Percentiles rank a stretch among this genome's conserved stretches.
phyloP scores from a whole-genome alignment of 2,329 filamentous ascomycete genomes.

The Bipolaris oryzae region DNA sequence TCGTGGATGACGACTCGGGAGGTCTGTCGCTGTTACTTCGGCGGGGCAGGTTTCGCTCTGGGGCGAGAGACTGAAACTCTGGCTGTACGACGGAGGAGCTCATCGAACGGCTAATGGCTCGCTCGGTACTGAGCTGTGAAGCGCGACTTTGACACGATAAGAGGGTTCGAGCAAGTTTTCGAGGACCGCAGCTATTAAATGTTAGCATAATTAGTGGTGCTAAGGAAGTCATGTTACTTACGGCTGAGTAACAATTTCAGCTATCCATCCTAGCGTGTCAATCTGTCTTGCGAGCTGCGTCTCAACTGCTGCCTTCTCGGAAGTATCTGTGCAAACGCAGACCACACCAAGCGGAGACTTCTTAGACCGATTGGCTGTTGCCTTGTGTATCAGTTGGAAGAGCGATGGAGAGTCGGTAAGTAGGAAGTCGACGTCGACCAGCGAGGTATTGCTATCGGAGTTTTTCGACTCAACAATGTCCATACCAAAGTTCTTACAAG shows the following conservation, averaged over 20 bases:
- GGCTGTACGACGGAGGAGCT: constrained; percentile 13
- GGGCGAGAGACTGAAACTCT: constrained; percentile 18
- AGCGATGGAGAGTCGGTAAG: constrained; percentile 36
- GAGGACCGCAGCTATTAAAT: constrained; percentile 31
- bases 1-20: constrained; percentile 10
- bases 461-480: constrained; percentile 17
- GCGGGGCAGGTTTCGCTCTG: constrained; percentile 19
- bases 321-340: constrained; percentile 37
- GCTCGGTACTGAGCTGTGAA: constrained; percentile 19
- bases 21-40: constrained; percentile 35
- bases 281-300: constrained; percentile 28
- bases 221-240: constrained; percentile 15
- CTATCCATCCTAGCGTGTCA: constrained; percentile 33
- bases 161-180: constrained; percentile 33
- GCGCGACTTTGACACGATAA: constrained; percentile 32
- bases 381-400: constrained; percentile 24
- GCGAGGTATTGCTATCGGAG: constrained; percentile 18
- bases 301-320: constrained; percentile 35
- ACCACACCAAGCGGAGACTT: constrained; percentile 30
- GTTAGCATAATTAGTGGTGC: neutral
- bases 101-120: constrained; percentile 26
- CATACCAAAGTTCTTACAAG: constrained; percentile 35
- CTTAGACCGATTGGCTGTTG: constrained; percentile 20
- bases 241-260: constrained; percentile 37
- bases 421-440: constrained; percentile 29